Evolutionary conservation across 192 early-diverging fungal genomes (phyloP).

Genomic region (Funneliformis geosporum): DNA sequence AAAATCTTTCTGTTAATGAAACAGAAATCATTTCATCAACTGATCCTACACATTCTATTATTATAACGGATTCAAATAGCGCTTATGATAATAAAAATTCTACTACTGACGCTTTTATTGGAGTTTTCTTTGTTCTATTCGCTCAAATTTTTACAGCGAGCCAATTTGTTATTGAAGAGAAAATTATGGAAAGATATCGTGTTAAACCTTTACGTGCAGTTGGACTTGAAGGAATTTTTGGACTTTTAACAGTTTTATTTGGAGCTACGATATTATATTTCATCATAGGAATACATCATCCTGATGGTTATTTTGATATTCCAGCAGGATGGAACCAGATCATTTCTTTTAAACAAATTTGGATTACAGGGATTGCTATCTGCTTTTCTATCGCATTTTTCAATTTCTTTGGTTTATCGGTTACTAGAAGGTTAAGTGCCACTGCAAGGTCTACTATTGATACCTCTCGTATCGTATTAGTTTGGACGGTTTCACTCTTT

Average conservation of each 20-base stretch:
- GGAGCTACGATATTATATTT: conserved; percentile 78
- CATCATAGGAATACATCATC: conserved; percentile 62
- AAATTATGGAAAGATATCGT: conserved; percentile 78
- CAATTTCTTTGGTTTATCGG: conserved; percentile 93
- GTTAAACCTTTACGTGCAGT: conserved; percentile 88
- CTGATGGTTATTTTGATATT: conserved; percentile 85
- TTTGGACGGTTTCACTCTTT: conserved; percentile 89
- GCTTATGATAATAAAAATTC: conserved; percentile 36
- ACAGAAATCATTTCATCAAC: neutral
- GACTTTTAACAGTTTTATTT: conserved; percentile 67
- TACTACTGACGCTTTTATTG: conserved; percentile 64
- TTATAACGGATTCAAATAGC: neutral
- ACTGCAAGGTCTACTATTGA: conserved; percentile 95
- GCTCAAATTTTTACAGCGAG: conserved; percentile 93
- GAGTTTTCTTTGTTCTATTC: conserved; percentile 80
- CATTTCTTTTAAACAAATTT: conserved; percentile 58
- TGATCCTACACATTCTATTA: too few species aligned
- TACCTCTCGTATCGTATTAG: conserved; percentile 93
- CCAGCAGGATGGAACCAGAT: conserved; percentile 73
- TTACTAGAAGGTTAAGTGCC: conserved; percentile 84
- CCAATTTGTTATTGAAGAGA: conserved; percentile 97
- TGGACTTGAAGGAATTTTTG: conserved; percentile 92
- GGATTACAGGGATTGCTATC: conserved; percentile 77
- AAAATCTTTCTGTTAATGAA: neutral
- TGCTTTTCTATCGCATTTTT: conserved; percentile 92